Percentiles rank a stretch among this genome's conserved stretches.
These are phyloP conservation scores for Macroventuria anomochaeta DNA, from an alignment of 2,329 filamentous ascomycete genomes.

Conservation along the genomic window DNA sequence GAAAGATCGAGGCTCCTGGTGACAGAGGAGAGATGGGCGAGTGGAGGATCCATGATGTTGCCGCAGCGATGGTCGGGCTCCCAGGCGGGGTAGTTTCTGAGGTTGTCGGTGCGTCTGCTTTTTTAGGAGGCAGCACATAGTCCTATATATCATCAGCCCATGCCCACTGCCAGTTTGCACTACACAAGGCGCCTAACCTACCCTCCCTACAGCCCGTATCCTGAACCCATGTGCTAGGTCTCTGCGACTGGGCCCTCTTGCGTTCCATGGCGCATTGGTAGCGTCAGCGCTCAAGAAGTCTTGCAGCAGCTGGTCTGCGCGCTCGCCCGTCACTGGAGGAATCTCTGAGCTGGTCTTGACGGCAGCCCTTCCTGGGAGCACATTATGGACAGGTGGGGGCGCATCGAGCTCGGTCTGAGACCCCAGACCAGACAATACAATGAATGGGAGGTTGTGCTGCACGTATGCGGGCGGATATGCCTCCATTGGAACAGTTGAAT, in stretches of 20 bases:
- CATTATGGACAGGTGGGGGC: conserved; percentile 54
- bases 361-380: conserved; percentile 55
- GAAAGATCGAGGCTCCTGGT: conserved; percentile 81
- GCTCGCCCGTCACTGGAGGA: conserved; percentile 68
- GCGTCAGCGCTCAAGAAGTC: conserved; percentile 72
- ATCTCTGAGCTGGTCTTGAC: conserved; percentile 73
- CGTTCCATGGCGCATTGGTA: conserved; percentile 70
- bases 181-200: conserved; percentile 61
- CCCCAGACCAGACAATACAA: conserved; percentile 79
- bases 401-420: conserved; percentile 37
- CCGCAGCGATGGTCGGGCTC: conserved; percentile 60
- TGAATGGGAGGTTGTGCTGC: conserved; percentile 83
- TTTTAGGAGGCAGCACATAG: conserved; percentile 66
- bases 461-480: conserved; percentile 80
- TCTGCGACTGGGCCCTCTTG: conserved; percentile 57
- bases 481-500: conserved; percentile 65
- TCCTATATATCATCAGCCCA: conserved; percentile 49
- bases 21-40: conserved; percentile 91
- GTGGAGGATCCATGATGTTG: conserved; percentile 67
- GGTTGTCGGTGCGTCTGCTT: conserved; percentile 65
- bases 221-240: conserved; percentile 64
- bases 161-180: conserved; percentile 17
- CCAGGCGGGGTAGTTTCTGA: conserved; percentile 59
- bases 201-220: conserved; percentile 78
- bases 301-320: conserved; percentile 69